Conservation (phyloP, 768 basidiomycete species). For the Termitomyces sp. region DNA sequence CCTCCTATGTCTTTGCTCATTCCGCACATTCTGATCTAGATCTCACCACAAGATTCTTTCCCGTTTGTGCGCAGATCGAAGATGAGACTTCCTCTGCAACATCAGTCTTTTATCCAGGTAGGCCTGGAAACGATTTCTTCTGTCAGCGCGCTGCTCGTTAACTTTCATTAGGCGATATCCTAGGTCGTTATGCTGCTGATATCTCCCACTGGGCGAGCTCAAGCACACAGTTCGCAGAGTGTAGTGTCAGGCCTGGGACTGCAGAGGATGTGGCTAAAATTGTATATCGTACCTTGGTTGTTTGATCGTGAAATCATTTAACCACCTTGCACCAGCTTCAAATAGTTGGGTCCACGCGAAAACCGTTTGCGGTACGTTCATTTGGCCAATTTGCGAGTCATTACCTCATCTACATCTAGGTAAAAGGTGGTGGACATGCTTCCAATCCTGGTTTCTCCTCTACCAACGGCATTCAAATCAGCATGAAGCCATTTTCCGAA, state of each 20-base stretch:
- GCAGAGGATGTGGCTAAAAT: conserved; percentile 47
- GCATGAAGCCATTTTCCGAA: conserved; percentile 46
- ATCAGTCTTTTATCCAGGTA: conserved; percentile 43
- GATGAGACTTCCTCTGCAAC: conserved; percentile 39
- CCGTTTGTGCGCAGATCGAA: conserved; percentile 36
- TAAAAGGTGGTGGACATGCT: conserved; percentile 63
- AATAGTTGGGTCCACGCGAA: conserved; percentile 40
- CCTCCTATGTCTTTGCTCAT: neutral
- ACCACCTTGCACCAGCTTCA: conserved; percentile 33
- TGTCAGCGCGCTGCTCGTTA: neutral
- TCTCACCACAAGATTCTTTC: neutral
- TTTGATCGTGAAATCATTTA: neutral
- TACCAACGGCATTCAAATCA: conserved; percentile 56
- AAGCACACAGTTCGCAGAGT: conserved; percentile 42
- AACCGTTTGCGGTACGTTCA: conserved; percentile 52
- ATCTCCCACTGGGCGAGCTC: conserved; percentile 51
- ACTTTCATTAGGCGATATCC: conserved; percentile 16
- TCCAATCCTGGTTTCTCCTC: conserved; percentile 58
- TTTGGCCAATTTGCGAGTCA: neutral
- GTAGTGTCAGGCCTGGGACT: conserved; percentile 58
- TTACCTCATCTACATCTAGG: conserved; percentile 26
- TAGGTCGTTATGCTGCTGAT: conserved; percentile 34
- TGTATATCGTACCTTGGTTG: conserved; percentile 27
- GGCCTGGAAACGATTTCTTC: neutral
- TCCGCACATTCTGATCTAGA: neutral